These are phyloP conservation scores for Conoideocrella luteorostrata DNA, from an alignment of 2,329 filamentous ascomycete genomes.

Conservation along the genomic window DNA sequence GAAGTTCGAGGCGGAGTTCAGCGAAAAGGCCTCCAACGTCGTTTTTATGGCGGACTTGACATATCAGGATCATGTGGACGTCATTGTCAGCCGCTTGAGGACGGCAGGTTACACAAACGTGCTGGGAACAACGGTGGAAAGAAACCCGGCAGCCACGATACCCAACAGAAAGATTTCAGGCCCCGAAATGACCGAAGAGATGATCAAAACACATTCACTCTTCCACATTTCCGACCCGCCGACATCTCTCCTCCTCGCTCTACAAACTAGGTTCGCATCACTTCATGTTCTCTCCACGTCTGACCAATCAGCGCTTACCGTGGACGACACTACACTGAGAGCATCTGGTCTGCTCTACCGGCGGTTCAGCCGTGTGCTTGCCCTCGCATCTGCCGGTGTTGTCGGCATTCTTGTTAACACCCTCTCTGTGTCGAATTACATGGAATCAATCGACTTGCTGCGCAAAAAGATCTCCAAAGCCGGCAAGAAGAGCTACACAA, in stretches of 20 bases:
- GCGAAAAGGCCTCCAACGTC: constrained; percentile 55
- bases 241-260: constrained; percentile 75
- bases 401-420: constrained; percentile 97
- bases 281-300: constrained; percentile 71
- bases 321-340: constrained; percentile 36
- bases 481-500: constrained; percentile 92
- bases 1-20: constrained; percentile 64
- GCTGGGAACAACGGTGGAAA: constrained; percentile 64
- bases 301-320: constrained; percentile 44
- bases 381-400: constrained; percentile 71
- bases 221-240: constrained; percentile 83
- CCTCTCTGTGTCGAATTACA: constrained; percentile 83
- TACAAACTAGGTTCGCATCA: constrained; percentile 72
- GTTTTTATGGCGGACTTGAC: constrained; percentile 87
- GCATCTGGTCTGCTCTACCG: constrained; percentile 61
- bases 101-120: constrained; percentile 63
- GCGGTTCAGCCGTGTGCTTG: constrained; percentile 80
- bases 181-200: constrained; percentile 27
- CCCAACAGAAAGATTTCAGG: constrained; percentile 70
- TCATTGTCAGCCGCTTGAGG: constrained; percentile 48
- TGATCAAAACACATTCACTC: constrained; percentile 62
- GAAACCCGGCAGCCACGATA: constrained; percentile 71
- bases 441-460: constrained; percentile 70
- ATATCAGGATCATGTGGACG: constrained; percentile 67
- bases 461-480: constrained; percentile 66